Conservation (phyloP, 1,139 yeast genomes). For the Sugiyamaella neomexicana region DNA sequence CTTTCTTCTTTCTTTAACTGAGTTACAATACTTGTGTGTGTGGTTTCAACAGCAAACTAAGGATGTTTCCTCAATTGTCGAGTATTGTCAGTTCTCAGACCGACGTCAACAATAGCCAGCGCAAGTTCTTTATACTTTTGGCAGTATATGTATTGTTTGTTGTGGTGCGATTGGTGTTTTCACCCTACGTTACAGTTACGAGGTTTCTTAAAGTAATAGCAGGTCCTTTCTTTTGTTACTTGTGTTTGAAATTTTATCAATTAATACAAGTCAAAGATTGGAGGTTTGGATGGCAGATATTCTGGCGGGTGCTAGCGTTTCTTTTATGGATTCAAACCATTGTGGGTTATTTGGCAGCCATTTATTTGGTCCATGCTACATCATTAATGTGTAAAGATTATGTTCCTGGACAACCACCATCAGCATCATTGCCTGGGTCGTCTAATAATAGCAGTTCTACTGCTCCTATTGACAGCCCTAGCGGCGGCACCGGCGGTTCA, state of each 20-base stretch:
- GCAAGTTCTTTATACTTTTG: neutral
- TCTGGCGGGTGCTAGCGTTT: slow-evolving; percentile 4
- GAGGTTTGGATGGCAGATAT: slow-evolving; percentile 10
- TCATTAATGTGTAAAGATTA: slow-evolving; percentile 1
- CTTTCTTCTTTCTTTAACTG: no score
- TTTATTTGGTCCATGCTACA: neutral
- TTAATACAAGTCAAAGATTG: slow-evolving; percentile 9
- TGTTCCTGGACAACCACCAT: neutral
- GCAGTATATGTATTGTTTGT: neutral
- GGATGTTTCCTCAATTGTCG: neutral
- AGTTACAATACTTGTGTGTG: no score
- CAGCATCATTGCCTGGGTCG: no score
- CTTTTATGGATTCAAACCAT: neutral
- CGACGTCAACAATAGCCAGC: neutral
- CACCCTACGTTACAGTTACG: neutral
- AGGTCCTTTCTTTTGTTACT: slow-evolving; percentile 8
- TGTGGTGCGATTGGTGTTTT: neutral
- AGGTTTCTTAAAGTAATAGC: neutral
- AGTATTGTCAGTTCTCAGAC: neutral
- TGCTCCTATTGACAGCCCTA: neutral
- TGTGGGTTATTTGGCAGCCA: neutral
- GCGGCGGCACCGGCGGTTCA: no score
- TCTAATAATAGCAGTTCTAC: neutral
- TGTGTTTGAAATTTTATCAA: slow-evolving; percentile 12
- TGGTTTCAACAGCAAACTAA: neutral